Base-by-base conservation (phyloP, 2,329 filamentous ascomycete genomes). In the Colletotrichum magnum region DNA sequence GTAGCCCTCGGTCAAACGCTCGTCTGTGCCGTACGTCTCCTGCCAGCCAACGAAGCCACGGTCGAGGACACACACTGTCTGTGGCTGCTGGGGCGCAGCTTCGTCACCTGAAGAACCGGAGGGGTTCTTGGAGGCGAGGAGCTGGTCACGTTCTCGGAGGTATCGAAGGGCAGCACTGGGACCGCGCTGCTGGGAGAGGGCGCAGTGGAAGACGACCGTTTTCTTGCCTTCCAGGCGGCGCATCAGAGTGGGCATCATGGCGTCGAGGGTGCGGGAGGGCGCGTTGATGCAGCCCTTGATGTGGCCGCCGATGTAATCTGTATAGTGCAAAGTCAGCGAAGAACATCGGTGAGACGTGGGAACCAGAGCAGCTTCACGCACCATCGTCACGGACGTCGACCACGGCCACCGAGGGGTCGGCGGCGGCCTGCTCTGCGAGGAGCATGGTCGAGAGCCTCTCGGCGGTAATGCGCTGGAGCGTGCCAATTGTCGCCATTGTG, bases 191-290 rank as follows among this genome's bases (percentile, higher is more conserved):
- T 98, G 96, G 73, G 92, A 95, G 64, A 98, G 84, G 18, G 93
- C 93, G 81, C 96, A 99, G 83, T 99, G 96, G 80, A 99, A 99
- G 1, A 99, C 89, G 15, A 99, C 94, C 12, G 88, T 92, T 64
- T 96, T 89, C 79, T 94, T 94, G 77, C 92, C 90, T 72, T 89
- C 84, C 56, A 98, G 87, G 51, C 88, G 90, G 65, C 94, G 90
- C 13, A 97, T 86, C n/a, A 99, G 89, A 72, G 94, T 93, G 0
- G 95, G 93, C 79, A 96, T 89, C 73, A 87, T 89, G 77, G 89
- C 88, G 75, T 97, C 93, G 57, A 98, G 88, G 18, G 89, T 88
- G 53, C 82, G 82, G 58, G 89, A 92, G 0, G 96, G 94, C 13
- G 94, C 87, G 85, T 97, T 93, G 59, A 87, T 89, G 41, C 91